These are phyloP conservation scores for Kwoniella sp. DNA, from an alignment of 768 basidiomycete genomes.

Conservation along the genomic window DNA sequence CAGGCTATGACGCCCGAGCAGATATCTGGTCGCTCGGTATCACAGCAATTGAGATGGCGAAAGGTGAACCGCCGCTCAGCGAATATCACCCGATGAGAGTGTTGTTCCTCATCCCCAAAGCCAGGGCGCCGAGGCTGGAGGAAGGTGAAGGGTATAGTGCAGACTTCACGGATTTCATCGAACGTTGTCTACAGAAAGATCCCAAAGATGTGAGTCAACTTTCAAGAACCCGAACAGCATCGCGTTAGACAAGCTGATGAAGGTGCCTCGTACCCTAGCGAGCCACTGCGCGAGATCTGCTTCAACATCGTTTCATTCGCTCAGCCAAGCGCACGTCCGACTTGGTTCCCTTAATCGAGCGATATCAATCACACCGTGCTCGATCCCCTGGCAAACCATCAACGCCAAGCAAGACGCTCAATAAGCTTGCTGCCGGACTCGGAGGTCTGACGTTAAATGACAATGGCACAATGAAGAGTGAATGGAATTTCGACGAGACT, in stretches of 20 bases:
- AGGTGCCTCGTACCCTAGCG: constrained; percentile 61
- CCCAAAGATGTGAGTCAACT: constrained; percentile 65
- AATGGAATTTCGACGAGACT: constrained; percentile 81
- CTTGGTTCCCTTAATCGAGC: constrained; percentile 83
- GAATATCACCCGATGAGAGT: constrained; percentile 99
- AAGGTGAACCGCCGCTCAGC: constrained; percentile 91
- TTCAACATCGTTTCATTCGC: constrained; percentile 90
- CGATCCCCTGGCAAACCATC: constrained; percentile 64
- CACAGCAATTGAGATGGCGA: constrained; percentile 97
- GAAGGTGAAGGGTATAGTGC: constrained; percentile 68
- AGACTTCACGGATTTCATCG: constrained; percentile 91
- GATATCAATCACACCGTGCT: constrained; percentile 74
- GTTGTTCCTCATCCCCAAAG: constrained; percentile 95
- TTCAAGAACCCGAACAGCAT: too few relatives aligned
- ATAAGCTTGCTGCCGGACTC: constrained; percentile 54
- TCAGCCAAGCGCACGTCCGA: constrained; percentile 77
- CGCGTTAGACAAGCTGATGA: constrained; percentile 30
- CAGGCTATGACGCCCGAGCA: constrained; percentile 92
- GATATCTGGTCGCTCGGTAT: constrained; percentile 99
- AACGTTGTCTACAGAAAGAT: constrained; percentile 89
- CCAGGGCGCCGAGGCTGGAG: constrained; percentile 86
- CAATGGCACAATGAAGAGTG: constrained; percentile 70
- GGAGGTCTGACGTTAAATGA: constrained; percentile 27
- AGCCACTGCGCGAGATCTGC: constrained; percentile 84
- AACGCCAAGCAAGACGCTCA: constrained; percentile 38